These are phyloP conservation scores for Coemansia sp. DNA, from an alignment of 192 early-diverging fungal species.

Conservation along the genomic window DNA sequence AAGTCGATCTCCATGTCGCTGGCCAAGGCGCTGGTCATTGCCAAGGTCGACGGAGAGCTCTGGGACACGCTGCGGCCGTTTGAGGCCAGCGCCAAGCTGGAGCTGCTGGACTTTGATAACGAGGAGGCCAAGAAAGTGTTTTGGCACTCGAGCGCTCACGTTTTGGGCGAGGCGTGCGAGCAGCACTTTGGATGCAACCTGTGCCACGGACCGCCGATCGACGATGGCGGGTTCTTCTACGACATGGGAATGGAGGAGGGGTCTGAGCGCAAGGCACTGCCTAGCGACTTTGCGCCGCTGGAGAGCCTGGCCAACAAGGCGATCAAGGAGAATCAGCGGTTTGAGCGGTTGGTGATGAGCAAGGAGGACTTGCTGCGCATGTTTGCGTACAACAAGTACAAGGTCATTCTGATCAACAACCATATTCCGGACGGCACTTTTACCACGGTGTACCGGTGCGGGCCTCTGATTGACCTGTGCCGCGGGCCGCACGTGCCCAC, in stretches of 20 bases:
- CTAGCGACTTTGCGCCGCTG: slow-evolving; percentile 80
- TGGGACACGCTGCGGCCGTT: slow-evolving; percentile 91
- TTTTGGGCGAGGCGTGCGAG: slow-evolving; percentile 97
- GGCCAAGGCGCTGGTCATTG: slow-evolving; percentile 87
- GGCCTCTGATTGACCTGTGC: slow-evolving; percentile 97
- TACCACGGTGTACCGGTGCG: slow-evolving; percentile 98
- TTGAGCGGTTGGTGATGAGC: slow-evolving; percentile 84
- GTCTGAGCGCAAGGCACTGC: slow-evolving; percentile 66
- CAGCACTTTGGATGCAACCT: slow-evolving; percentile 97
- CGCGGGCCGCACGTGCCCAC: slow-evolving; percentile 94
- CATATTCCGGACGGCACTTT: slow-evolving; percentile 92
- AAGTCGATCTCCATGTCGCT: slow-evolving; percentile 87
- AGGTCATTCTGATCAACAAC: slow-evolving; percentile 90
- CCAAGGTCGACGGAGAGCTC: slow-evolving; percentile 90
- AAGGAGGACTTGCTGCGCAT: slow-evolving; percentile 95
- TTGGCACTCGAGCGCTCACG: slow-evolving; percentile 99
- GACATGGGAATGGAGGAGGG: slow-evolving; percentile 84
- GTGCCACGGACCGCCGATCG: slow-evolving; percentile 95
- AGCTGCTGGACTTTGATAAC: slow-evolving; percentile 94
- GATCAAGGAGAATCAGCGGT: slow-evolving; percentile 95
- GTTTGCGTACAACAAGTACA: slow-evolving; percentile 99
- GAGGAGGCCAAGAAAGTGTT: slow-evolving; percentile 93
- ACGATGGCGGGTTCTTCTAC: slow-evolving; percentile 93
- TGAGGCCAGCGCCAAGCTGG: slow-evolving; percentile 76
- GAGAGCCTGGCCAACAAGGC: slow-evolving; percentile 87